Evolutionary conservation across 208 protist species (phyloP).

Genomic region (Trypanosoma theileri): DNA sequence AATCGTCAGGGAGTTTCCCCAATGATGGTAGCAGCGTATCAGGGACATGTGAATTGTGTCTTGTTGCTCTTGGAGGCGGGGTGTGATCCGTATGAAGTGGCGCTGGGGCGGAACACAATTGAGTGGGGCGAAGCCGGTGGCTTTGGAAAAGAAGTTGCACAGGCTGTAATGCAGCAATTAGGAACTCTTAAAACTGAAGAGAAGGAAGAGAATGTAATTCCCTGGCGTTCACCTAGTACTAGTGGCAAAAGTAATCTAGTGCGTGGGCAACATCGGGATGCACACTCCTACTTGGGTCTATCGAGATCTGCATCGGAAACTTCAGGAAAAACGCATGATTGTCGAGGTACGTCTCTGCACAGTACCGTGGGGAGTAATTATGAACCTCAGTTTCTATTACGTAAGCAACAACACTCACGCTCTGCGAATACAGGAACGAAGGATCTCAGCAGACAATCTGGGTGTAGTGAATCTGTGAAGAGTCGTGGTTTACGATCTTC

Average conservation of each 20-base stretch:
- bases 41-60: conserved; percentile 28
- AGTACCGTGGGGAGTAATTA: background rate
- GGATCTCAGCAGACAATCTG: background rate
- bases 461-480: background rate
- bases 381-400: conserved; percentile 17
- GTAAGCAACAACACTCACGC: background rate
- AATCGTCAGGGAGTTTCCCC: conserved; percentile 36
- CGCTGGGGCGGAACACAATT: conserved; percentile 21
- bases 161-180: conserved; percentile 1
- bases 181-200: background rate
- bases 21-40: conserved; percentile 43
- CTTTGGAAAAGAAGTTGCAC: conserved; percentile 3
- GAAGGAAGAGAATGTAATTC: background rate
- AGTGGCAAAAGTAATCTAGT: background rate
- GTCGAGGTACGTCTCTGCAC: background rate
- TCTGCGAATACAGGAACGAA: background rate
- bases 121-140: conserved; percentile 34
- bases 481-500: background rate
- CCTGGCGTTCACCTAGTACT: background rate
- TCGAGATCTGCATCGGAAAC: no score
- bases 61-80: conserved; percentile 21
- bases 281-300: no score
- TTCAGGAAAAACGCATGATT: background rate
- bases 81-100: conserved; percentile 21
- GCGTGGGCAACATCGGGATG: no score